Evolutionary conservation across 176 grass and related monocot species (phyloP).

Genomic region (Cymbopogon citratus): DNA sequence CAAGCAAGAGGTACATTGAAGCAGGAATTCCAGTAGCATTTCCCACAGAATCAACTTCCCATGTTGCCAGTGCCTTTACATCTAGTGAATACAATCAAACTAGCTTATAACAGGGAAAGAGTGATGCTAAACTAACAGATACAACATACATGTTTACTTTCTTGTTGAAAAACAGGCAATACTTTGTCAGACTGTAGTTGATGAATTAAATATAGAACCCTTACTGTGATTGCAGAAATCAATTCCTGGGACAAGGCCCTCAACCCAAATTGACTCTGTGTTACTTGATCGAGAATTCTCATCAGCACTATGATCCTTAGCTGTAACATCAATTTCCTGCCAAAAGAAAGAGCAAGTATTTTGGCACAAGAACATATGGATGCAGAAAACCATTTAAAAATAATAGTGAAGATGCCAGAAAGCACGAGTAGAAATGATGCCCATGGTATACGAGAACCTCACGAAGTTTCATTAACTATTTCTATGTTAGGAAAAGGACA

Average conservation of each 20-base stretch:
- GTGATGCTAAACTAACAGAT: not conserved
- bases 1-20: slow-evolving; percentile 87
- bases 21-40: slow-evolving; percentile 51
- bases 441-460: not conserved
- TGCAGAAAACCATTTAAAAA: not conserved
- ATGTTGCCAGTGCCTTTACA: slow-evolving; percentile 62
- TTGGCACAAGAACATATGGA: not conserved
- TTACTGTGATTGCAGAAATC: slow-evolving; percentile 98
- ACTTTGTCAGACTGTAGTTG: not conserved
- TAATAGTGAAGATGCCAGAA: not conserved
- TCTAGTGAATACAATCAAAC: slow-evolving; percentile 38
- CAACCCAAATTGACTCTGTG: slow-evolving; percentile 73
- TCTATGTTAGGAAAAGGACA: not conserved
- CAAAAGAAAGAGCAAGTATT: not conserved
- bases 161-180: not conserved
- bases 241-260: slow-evolving; percentile 85
- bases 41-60: slow-evolving; percentile 86
- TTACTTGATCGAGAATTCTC: slow-evolving; percentile 35
- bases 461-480: not conserved
- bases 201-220: not conserved
- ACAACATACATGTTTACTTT: too few relatives aligned
- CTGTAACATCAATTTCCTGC: slow-evolving; percentile 41
- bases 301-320: slow-evolving; percentile 30
- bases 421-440: not conserved
- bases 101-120: slow-evolving; percentile 4